Percentiles rank a stretch among this genome's conserved stretches.
Conservation (phyloP, 2,329 filamentous ascomycete species). For the Madurella mycetomatis region DNA sequence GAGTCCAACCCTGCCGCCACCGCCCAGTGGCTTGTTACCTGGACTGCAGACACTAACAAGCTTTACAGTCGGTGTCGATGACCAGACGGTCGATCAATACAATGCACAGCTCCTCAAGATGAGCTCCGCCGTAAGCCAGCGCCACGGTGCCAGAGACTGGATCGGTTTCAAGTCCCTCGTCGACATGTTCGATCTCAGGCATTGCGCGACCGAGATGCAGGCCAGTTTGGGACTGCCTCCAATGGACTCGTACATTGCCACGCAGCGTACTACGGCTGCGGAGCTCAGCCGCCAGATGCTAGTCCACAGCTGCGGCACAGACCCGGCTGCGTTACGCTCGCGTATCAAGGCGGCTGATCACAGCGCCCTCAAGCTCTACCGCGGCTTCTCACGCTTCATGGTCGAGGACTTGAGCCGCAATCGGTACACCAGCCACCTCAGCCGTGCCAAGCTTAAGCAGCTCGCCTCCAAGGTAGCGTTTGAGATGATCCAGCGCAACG, state of each 20-base stretch:
- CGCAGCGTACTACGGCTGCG: neutral
- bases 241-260: conserved; percentile 1
- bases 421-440: neutral
- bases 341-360: conserved; percentile 3
- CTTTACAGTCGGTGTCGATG: neutral
- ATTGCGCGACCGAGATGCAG: neutral
- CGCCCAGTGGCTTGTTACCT: no score
- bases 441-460: conserved; percentile 1
- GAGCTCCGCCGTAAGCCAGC: conserved; percentile 1
- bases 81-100: conserved; percentile 5
- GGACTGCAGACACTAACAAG: no score
- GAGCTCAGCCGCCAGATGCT: conserved; percentile 6
- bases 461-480: conserved; percentile 5
- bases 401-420: conserved; percentile 3
- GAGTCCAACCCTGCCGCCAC: no score
- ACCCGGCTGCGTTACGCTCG: neutral
- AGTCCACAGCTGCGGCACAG: neutral
- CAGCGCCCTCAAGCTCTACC: conserved; percentile 1
- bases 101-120: conserved; percentile 1
- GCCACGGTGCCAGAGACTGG: neutral
- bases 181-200: conserved; percentile 3
- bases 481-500: conserved; percentile 7
- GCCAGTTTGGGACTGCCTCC: neutral
- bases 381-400: conserved; percentile 7
- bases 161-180: conserved; percentile 8